Evolutionary conservation across 2,329 filamentous ascomycete species (phyloP).

Genomic region (Tolypocladium guangdongense): DNA sequence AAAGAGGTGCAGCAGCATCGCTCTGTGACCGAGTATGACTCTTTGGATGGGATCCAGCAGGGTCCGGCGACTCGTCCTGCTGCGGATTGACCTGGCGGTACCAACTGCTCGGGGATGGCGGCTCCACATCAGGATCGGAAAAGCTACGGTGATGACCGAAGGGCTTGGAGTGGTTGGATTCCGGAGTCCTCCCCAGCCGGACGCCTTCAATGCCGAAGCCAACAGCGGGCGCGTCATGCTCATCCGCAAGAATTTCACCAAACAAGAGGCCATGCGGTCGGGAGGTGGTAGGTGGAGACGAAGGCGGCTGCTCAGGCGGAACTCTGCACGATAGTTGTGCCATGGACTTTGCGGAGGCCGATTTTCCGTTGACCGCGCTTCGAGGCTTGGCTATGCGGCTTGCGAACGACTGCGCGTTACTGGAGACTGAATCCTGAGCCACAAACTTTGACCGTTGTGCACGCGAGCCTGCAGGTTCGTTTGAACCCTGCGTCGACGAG

Average conservation of each 20-base stretch:
- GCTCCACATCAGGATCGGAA: constrained; percentile 45
- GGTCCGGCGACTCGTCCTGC: constrained; percentile 8
- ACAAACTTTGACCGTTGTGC: constrained; percentile 36
- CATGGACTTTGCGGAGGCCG: constrained; percentile 23
- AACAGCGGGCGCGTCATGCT: constrained; percentile 37
- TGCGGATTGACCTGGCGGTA: constrained; percentile 33
- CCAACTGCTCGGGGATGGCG: constrained; percentile 57
- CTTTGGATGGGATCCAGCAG: constrained; percentile 14
- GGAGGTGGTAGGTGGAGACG: constrained; percentile 21
- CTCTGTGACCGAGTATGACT: constrained; percentile 45
- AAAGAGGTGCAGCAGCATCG: constrained; percentile 38
- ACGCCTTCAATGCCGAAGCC: constrained; percentile 50
- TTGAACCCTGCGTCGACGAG: constrained; percentile 4
- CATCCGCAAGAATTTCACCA: constrained; percentile 59
- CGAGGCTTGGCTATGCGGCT: constrained; percentile 47
- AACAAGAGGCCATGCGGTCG: constrained; percentile 51
- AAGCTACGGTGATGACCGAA: constrained; percentile 40
- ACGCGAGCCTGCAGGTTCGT: constrained; percentile 14
- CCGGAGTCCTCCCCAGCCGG: constrained; percentile 53
- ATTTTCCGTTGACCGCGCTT: constrained; percentile 18
- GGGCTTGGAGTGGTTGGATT: constrained; percentile 51
- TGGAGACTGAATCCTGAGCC: constrained; percentile 39
- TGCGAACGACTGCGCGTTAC: constrained; percentile 47
- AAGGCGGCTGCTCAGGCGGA: constrained; percentile 19
- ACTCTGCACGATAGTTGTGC: constrained; percentile 20